Base-by-base conservation (phyloP, 1,284 basidiomycete species). In the Melampsora americana region DNA sequence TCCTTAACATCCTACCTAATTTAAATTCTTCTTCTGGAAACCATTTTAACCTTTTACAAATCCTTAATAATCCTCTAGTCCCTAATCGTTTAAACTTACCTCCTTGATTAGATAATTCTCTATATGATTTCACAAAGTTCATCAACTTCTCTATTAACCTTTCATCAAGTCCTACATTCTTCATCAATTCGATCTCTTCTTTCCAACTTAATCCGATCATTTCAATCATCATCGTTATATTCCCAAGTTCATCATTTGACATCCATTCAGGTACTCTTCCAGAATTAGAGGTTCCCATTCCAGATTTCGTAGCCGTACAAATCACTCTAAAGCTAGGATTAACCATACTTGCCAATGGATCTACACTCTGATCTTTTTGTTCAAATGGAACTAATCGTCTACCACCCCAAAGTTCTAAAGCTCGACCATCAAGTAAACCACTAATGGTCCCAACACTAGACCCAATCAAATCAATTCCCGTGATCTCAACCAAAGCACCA, bases 391-490 rank as follows among this genome's bases (percentile, higher is more conserved):
- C 39, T n/a, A 53, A 20, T 53, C 50, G 12, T 20, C 9, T 53
- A 53, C 50, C 50, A 53, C 9, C 50, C 50, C 50, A 53, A 12
- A 53, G 50, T 16, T 53, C 50, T 3, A 53, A 5, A 20, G 50
- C 1, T n/a, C 50, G 50, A 53, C 50, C 50, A 53, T 53, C 50
- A 3, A 79, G 44, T 32, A 79, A 46, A 39, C 78, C 78, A 0
- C 79, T 70, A 3, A 84, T 68, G 61, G 79, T 80, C 23, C 80
- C 80, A 14, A 83, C 77, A 9, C 82, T 84, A 5, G 82, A 77
- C 2, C 83, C 83, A 11, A 84, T 78, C 18, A 83, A 81, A 61
- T 84, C 83, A 44, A 83, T 79, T 5, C 83, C 83, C 9, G 83
- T 82, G n/a, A 84, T 79, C 68, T 83, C 82, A 35, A 84, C 81